Evolutionary conservation across 208 protist genomes (phyloP), one percentile per base, ranked within the genome.

Genomic region (Acanthamoeba sp.): DNA sequence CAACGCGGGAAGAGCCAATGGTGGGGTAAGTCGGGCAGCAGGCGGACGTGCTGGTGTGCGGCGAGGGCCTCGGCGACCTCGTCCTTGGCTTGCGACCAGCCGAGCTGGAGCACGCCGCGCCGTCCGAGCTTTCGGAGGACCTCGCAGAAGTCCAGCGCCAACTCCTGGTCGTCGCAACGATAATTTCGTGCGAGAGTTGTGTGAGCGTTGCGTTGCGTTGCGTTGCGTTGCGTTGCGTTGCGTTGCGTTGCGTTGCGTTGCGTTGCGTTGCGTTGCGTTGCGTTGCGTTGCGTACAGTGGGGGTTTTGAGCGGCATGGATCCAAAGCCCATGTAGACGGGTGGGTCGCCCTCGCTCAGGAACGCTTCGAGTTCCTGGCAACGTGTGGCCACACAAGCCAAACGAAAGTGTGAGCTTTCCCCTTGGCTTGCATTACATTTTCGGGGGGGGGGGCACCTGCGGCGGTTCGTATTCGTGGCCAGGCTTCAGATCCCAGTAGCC

Each of bases 311-410:
- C n/a, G 91, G 78, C 52, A 96, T 96, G 52, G 48, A 87, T 24
- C 95, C 95, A 55, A 96, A 96, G 36, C 95, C 95, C 88, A 96
- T 95, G 62, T 96, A 96, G 16, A 96, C 91, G 6, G 95, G 95
- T 52, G 73, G 40, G 32, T 55, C 32, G 20, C 55, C 93, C 50
- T 29, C 32, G 50, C 14, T 40, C 0, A 96, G 5, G 57, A 95
- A 96, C 0, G 71, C 16, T 6, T 62, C 36, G 48, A 95, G 48
- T 14, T 87, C 32, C 66, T 22, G 55, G 20, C 55, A 62, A 20
- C 14, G 55, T 69, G 4, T 1, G n/a, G 29, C 62, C n/a, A 10
- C 22, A 27, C 62, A 6, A 36, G 14, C 5, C 9, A 69, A 27
- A 3, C 7, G 59, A 69, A 24, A 24, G 7, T 69, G 7, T 10